Evolutionary conservation across 345 rosid species (phyloP).

Genomic region (Gossypium ekmanianum): DNA sequence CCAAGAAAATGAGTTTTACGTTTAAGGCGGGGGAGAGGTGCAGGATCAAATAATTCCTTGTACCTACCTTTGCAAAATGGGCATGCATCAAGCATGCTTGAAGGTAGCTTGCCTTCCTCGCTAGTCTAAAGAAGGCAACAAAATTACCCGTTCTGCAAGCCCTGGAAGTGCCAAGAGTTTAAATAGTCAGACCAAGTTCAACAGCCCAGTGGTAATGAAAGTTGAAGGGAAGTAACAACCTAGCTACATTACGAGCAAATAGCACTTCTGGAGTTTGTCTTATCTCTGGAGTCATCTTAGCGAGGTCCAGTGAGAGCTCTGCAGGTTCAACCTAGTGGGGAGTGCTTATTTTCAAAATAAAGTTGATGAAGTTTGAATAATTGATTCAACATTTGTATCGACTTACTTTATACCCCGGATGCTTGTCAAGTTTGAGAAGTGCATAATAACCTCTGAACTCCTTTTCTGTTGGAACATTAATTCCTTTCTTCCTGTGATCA

Average conservation of each 20-base stretch:
- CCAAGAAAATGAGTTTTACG: not conserved
- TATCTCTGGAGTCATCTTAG: conserved; percentile 94
- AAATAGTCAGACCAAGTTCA: conserved; percentile 31
- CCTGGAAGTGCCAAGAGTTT: conserved; percentile 47
- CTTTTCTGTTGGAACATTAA: conserved; percentile 62
- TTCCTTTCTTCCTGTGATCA: conserved; percentile 92
- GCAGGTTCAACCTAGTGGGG: conserved; percentile 19
- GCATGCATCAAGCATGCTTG: conserved; percentile 99
- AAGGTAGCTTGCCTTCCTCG: conserved; percentile 83
- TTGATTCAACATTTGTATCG: conserved; percentile 16
- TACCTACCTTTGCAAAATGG: conserved; percentile 94
- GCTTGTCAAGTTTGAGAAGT: conserved; percentile 97
- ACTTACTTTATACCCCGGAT: conserved; percentile 96
- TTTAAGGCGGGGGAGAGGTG: not conserved
- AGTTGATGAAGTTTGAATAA: not conserved
- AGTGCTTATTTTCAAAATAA: no score
- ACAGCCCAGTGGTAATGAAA: conserved; percentile 14
- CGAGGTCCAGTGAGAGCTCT: conserved; percentile 95
- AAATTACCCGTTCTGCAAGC: conserved; percentile 90
- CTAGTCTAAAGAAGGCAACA: conserved; percentile 86
- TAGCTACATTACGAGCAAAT: conserved; percentile 90
- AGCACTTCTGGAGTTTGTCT: conserved; percentile 86
- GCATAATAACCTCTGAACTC: conserved; percentile 99
- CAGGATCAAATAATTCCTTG: conserved; percentile 14
- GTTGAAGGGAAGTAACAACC: conserved; percentile 44